Evolutionary conservation across 305 asterid species (phyloP).

Genomic region (Rubia peregrina): DNA sequence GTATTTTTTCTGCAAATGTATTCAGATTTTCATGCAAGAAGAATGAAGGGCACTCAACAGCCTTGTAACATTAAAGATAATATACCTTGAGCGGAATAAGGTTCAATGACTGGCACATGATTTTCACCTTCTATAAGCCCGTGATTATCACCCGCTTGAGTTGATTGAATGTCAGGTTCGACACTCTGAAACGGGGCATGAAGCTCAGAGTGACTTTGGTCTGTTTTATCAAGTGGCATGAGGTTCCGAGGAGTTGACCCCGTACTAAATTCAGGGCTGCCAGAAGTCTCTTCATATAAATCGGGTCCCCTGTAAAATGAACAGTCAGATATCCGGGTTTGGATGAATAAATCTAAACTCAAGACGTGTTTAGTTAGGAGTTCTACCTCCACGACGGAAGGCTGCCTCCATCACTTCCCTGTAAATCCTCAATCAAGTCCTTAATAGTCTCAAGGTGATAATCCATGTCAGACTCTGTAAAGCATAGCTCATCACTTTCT

Average conservation of each 20-base stretch:
- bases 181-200: conserved; percentile 34
- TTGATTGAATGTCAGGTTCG: conserved; percentile 37
- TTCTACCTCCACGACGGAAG: conserved; percentile 66
- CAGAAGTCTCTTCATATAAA: conserved; percentile 37
- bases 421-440: conserved; percentile 57
- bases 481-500: conserved; percentile 44
- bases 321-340: conserved; percentile 27
- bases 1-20: conserved; percentile 34
- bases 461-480: conserved; percentile 40
- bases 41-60: conserved; percentile 7
- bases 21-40: conserved; percentile 14
- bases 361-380: conserved; percentile 11
- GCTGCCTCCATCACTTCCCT: conserved; percentile 46
- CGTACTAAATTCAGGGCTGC: conserved; percentile 61
- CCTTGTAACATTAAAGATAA: neutral
- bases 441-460: conserved; percentile 56
- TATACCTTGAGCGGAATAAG: conserved; percentile 46
- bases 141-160: conserved; percentile 35
- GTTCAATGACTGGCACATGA: conserved; percentile 31
- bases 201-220: conserved; percentile 43
- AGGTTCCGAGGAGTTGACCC: conserved; percentile 57
- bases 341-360: conserved; percentile 15
- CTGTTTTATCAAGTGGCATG: conserved; percentile 34
- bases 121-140: conserved; percentile 36
- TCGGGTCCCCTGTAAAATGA: conserved; percentile 61